Conservation (phyloP, 345 rosid genomes). For the Stellera chamaejasme region DNA sequence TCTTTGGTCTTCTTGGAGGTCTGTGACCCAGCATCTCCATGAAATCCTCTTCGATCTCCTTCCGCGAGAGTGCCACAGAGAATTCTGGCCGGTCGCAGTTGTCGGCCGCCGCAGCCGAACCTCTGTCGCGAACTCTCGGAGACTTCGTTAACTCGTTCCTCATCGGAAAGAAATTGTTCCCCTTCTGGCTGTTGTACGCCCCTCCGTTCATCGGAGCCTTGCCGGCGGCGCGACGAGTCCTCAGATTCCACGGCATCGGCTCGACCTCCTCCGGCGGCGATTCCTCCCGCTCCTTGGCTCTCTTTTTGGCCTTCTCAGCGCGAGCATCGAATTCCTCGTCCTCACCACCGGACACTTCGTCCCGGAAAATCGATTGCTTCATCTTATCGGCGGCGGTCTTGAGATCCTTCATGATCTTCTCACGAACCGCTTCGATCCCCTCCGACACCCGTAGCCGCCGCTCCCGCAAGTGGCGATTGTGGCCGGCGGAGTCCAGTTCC, state of each 20-base stretch:
- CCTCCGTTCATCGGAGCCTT: constrained; percentile 33
- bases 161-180: constrained; percentile 23
- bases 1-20: constrained; percentile 72
- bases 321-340: constrained; percentile 14
- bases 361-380: constrained; percentile 29
- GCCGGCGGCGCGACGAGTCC: constrained; percentile 58
- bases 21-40: constrained; percentile 33
- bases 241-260: constrained; percentile 69
- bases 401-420: constrained; percentile 47
- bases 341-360: constrained; percentile 21
- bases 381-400: constrained; percentile 41
- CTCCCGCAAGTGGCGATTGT: constrained; percentile 7
- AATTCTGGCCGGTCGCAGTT: constrained; percentile 36
- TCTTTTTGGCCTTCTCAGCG: constrained; percentile 12
- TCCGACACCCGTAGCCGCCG: constrained; percentile 24
- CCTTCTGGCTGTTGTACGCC: constrained; percentile 6
- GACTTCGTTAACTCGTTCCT: constrained; percentile 22
- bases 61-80: constrained; percentile 34
- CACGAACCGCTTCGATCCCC: constrained; percentile 54
- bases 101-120: constrained; percentile 15
- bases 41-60: constrained; percentile 73
- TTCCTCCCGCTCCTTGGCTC: constrained; percentile 21
- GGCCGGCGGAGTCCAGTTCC: constrained; percentile 7
- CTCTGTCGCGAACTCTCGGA: constrained; percentile 13
- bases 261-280: constrained; percentile 22